Evolutionary conservation across 495 filamentous ascomycete genomes (phyloP), one percentile per base, ranked within the genome.

Genomic region (Hyaloscypha hepaticicola): DNA sequence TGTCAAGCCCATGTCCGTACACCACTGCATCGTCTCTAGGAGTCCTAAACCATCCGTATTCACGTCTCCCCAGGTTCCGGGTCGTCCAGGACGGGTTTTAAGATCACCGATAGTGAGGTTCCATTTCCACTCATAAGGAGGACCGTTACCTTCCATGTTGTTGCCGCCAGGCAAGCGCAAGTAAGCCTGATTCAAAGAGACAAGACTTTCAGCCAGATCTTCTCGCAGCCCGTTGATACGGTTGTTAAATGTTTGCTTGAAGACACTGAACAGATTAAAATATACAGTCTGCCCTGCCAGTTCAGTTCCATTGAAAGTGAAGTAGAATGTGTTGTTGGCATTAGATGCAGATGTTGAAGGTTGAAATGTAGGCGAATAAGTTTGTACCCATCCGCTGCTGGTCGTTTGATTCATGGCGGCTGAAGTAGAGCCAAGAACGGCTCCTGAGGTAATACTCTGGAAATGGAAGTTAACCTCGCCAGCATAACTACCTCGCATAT

Each of bases 121-220:
- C 83, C 83, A 86, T 41, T 78, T 78, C 80, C 82, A 86, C 48
- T 81, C 70, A 48, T 60, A 70, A 14, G 69, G 71, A 12, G 74
- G 58, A 12, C 61, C 72, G 3, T 74, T 48, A 27, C 79, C 79
- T 50, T 81, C 79, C 21, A 80, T 67, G 58, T 80, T 82, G 62
- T 83, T 85, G 0, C 82, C 81, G 22, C 81, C 82, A 0, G 82
- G 82, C 50, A 81, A 81, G 3, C 83, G 72, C 22, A 86, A 68
- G 63, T 85, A 83, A 12, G 75, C 74, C 0, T 75, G 75, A 5
- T 76, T 73, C 7, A 80, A 60, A 6, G 76, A 75, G 9, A 74
- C 73, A 1, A 85, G 70, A 12, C 74, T 68, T 5, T 76, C 71
- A 1, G 78, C 81, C 26, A 85, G 67, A 70, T 85, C 82, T 0